phyloP scores from a whole-genome alignment of 345 rosid genomes.

The Toxicodendron radicans region DNA sequence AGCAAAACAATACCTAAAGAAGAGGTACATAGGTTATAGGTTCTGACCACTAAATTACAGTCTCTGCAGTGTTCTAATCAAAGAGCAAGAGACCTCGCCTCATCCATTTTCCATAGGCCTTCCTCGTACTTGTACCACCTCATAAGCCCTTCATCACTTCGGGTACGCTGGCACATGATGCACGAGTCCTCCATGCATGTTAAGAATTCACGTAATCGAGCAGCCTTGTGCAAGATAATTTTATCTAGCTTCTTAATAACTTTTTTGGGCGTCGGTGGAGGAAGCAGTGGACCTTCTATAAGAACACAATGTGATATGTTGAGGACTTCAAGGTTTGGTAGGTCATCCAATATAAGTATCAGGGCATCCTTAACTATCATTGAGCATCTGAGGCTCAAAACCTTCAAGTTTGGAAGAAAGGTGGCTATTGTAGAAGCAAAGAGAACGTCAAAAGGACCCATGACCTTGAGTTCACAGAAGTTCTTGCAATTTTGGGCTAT shows the following conservation, averaged over 20 bases:
- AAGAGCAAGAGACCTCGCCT: constrained; percentile 57
- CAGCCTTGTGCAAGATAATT: constrained; percentile 49
- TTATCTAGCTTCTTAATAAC: constrained; percentile 50
- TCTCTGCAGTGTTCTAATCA: neutral
- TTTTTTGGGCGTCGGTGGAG: constrained; percentile 39
- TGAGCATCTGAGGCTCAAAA: constrained; percentile 74
- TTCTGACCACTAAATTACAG: neutral
- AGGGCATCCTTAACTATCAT: constrained; percentile 58
- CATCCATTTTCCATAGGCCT: constrained; percentile 80
- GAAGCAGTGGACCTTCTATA: constrained; percentile 32
- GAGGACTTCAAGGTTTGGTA: constrained; percentile 63
- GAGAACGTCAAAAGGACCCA: constrained; percentile 64
- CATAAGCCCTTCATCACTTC: constrained; percentile 71
- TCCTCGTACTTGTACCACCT: constrained; percentile 88
- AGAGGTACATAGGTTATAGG: neutral
- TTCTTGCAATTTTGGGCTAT: constrained; percentile 67
- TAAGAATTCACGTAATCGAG: constrained; percentile 51
- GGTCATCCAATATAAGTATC: constrained; percentile 52
- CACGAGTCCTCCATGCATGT: constrained; percentile 66
- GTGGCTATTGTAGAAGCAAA: constrained; percentile 48
- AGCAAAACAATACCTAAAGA: neutral
- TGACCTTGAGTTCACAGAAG: constrained; percentile 69
- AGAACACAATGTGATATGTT: constrained; percentile 79
- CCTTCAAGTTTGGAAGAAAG: constrained; percentile 52
- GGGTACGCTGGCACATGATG: constrained; percentile 69